Evolutionary conservation across 257 asterid species (phyloP).

Genomic region (Galeopsis tetrahit): DNA sequence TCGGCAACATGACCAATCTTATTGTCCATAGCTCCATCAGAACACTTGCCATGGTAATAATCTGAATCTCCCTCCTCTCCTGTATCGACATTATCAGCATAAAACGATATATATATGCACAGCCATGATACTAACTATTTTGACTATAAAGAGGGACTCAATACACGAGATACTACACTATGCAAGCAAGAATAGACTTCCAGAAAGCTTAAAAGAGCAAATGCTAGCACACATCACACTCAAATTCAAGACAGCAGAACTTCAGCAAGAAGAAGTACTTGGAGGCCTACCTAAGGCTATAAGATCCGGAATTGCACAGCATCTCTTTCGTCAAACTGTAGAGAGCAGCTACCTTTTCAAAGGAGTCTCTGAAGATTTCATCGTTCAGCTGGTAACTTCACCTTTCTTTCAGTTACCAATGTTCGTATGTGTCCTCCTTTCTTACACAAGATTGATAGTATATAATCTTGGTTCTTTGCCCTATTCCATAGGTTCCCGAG

Average conservation of each 20-base stretch:
- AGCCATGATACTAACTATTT: background rate
- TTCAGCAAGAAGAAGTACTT: conserved; percentile 90
- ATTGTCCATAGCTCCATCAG: conserved; percentile 73
- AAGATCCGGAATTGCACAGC: conserved; percentile 85
- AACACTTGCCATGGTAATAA: conserved; percentile 79
- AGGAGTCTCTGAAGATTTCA: conserved; percentile 77
- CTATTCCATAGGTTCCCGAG: conserved; percentile 75
- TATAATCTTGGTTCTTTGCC: background rate
- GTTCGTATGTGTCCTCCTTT: background rate
- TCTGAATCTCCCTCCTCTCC: background rate
- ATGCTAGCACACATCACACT: conserved; percentile 86
- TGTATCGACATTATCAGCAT: background rate
- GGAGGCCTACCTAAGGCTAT: conserved; percentile 86
- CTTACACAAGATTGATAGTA: background rate
- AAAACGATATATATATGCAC: background rate
- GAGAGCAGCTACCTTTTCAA: conserved; percentile 78
- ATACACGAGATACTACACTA: conserved; percentile 70
- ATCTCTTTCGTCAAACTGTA: conserved; percentile 71
- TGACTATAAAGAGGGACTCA: conserved; percentile 71
- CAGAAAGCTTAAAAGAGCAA: conserved; percentile 81
- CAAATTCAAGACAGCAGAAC: conserved; percentile 86
- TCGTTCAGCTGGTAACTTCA: conserved; percentile 74
- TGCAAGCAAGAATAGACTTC: conserved; percentile 86
- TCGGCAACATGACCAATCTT: conserved; percentile 96
- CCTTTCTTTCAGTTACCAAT: conserved; percentile 25